Evolutionary conservation across 2,329 filamentous ascomycete species (phyloP).

Genomic region (Claviceps humidiphila): DNA sequence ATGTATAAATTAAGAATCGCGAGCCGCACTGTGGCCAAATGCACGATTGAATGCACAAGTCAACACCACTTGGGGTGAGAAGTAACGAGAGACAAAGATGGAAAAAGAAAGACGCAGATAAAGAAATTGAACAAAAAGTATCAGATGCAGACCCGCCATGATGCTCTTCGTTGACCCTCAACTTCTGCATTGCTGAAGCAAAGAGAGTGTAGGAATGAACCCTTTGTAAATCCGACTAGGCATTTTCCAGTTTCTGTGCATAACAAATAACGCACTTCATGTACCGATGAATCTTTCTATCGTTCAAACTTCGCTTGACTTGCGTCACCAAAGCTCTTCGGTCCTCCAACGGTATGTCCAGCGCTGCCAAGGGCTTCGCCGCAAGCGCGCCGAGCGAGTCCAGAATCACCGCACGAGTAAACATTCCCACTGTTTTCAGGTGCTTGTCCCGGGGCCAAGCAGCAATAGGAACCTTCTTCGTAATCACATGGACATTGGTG

Average conservation of each 20-base stretch:
- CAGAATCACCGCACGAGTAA: constrained; percentile 29
- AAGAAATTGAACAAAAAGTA: not conserved
- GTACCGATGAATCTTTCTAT: constrained; percentile 27
- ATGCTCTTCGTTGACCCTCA: not conserved
- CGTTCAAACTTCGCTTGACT: constrained; percentile 21
- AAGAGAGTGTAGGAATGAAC: no score
- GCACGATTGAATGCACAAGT: not conserved
- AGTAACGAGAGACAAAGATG: not conserved
- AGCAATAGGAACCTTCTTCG: constrained; percentile 32
- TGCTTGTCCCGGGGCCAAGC: constrained; percentile 28
- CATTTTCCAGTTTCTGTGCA: constrained; percentile 25
- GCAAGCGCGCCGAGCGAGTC: constrained; percentile 29
- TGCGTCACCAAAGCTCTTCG: constrained; percentile 19
- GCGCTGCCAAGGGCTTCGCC: constrained; percentile 26
- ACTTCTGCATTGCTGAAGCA: no score
- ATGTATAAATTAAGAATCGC: not conserved
- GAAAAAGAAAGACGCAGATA: no score
- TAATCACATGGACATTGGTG: constrained; percentile 26
- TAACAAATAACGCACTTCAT: constrained; percentile 29
- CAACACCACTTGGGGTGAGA: not conserved
- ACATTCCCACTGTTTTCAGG: constrained; percentile 27
- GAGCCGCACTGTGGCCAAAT: not conserved
- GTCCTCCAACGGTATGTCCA: constrained; percentile 22
- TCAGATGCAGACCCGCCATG: not conserved
- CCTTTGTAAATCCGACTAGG: not conserved